A percentile compares a stretch with the other conserved stretches of the same genome.
Evolutionary conservation across 768 basidiomycete species (phyloP).

Genomic region (Lactifluus pinguis): DNA sequence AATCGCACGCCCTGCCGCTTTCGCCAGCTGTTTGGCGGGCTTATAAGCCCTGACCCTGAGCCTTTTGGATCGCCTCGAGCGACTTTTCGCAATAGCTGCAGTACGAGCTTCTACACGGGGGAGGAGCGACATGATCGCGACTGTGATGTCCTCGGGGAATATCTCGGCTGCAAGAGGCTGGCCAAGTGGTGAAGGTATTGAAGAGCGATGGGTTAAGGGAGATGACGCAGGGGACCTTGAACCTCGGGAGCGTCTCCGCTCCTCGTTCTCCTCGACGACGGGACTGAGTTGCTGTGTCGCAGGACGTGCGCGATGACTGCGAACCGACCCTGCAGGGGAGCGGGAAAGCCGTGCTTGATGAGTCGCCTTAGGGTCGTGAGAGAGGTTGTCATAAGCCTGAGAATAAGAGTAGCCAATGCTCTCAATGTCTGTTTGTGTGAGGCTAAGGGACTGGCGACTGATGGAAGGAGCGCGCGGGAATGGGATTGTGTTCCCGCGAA

Average conservation of each 20-base stretch:
- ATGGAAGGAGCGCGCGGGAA: slow-evolving; percentile 16
- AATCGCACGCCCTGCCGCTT: slow-evolving; percentile 10
- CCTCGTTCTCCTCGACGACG: slow-evolving; percentile 18
- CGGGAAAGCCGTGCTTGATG: slow-evolving; percentile 13
- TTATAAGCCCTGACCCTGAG: neutral
- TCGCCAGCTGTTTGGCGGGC: slow-evolving; percentile 8
- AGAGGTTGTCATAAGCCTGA: slow-evolving; percentile 10
- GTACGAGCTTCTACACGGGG: slow-evolving; percentile 14
- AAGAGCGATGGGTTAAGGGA: neutral
- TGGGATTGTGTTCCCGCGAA: slow-evolving; percentile 12
- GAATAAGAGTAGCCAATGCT: slow-evolving; percentile 18
- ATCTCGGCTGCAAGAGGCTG: neutral
- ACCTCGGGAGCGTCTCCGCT: slow-evolving; percentile 15
- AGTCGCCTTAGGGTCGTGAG: slow-evolving; percentile 5
- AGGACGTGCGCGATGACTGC: slow-evolving; percentile 14
- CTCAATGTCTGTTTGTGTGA: slow-evolving; percentile 8
- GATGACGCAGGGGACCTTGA: slow-evolving; percentile 5
- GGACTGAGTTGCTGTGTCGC: slow-evolving; percentile 17
- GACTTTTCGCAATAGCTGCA: slow-evolving; percentile 3
- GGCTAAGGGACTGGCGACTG: slow-evolving; percentile 16
- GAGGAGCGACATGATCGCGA: slow-evolving; percentile 15
- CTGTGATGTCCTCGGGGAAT: slow-evolving; percentile 18
- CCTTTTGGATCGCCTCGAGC: neutral
- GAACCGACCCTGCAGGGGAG: slow-evolving; percentile 16
- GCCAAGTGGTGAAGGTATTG: neutral